Evolutionary conservation across 441 rosid species (phyloP).

Genomic region (Gossypium davidsonii): DNA sequence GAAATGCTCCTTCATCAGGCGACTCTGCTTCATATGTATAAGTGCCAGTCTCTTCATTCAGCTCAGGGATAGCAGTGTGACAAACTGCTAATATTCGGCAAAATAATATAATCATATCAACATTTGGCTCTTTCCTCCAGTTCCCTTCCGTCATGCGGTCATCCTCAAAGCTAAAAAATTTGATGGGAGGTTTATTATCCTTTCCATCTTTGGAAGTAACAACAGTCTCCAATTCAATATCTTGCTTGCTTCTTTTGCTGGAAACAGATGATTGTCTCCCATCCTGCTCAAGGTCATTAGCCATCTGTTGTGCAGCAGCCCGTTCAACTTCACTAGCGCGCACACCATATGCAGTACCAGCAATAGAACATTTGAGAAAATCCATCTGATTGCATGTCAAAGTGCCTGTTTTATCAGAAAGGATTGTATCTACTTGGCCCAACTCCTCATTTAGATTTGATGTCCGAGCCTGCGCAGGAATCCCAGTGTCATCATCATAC

Average conservation of each 20-base stretch:
- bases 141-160: constrained; percentile 66
- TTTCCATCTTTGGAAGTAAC: constrained; percentile 37
- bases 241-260: constrained; percentile 31
- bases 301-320: constrained; percentile 85
- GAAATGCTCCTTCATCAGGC: constrained; percentile 91
- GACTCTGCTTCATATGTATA: constrained; percentile 91
- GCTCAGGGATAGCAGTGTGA: constrained; percentile 92
- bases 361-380: constrained; percentile 88
- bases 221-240: constrained; percentile 70
- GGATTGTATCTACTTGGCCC: constrained; percentile 92
- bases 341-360: constrained; percentile 74
- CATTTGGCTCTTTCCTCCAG: constrained; percentile 69
- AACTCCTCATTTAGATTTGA: constrained; percentile 92
- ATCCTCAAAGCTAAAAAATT: constrained; percentile 91
- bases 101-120: constrained; percentile 49
- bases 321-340: constrained; percentile 88
- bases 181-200: constrained; percentile 42
- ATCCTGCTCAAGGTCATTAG: constrained; percentile 60
- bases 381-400: constrained; percentile 99
- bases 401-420: constrained; percentile 93
- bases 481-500: constrained; percentile 84
- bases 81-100: constrained; percentile 76
- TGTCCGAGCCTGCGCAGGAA: constrained; percentile 80
- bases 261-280: constrained; percentile 29
- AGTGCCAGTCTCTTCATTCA: constrained; percentile 64